Percentiles rank a stretch among this genome's conserved stretches.
Conservation (phyloP, 305 asterid genomes). For the Striga hermonthica region DNA sequence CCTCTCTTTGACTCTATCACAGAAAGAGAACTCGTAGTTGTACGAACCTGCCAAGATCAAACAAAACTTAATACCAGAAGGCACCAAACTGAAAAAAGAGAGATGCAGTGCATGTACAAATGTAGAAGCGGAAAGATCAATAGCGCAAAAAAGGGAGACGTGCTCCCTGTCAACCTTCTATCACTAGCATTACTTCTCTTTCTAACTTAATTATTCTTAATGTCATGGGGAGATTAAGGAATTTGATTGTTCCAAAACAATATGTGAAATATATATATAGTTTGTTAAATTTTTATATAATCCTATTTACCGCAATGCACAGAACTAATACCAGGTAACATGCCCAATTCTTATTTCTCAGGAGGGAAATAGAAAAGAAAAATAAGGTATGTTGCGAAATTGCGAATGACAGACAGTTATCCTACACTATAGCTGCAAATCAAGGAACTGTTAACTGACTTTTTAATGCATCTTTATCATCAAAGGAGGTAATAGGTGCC, state of each 20-base stretch:
- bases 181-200: background rate
- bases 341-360: background rate
- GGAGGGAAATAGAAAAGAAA: background rate
- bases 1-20: constrained; percentile 97
- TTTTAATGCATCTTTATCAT: constrained; percentile 78
- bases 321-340: background rate
- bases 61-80: constrained; percentile 29
- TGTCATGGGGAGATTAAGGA: background rate
- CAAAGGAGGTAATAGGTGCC: constrained; percentile 52
- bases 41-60: constrained; percentile 60
- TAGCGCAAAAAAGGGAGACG: constrained; percentile 4
- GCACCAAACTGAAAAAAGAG: constrained; percentile 5
- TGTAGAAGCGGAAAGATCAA: constrained; percentile 8
- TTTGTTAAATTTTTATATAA: background rate
- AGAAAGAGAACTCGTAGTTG: constrained; percentile 77
- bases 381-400: constrained; percentile 1
- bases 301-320: background rate
- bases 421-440: constrained; percentile 17
- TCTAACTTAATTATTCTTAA: background rate
- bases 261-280: background rate
- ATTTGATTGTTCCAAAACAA: background rate
- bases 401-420: background rate
- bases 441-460: constrained; percentile 54
- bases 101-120: constrained; percentile 24
- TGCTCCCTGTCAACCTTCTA: background rate